Percentiles rank a stretch among this genome's conserved stretches.
Conservation (phyloP, 1,139 yeast genomes). For the Saccharomycopsis hybrid region DNA sequence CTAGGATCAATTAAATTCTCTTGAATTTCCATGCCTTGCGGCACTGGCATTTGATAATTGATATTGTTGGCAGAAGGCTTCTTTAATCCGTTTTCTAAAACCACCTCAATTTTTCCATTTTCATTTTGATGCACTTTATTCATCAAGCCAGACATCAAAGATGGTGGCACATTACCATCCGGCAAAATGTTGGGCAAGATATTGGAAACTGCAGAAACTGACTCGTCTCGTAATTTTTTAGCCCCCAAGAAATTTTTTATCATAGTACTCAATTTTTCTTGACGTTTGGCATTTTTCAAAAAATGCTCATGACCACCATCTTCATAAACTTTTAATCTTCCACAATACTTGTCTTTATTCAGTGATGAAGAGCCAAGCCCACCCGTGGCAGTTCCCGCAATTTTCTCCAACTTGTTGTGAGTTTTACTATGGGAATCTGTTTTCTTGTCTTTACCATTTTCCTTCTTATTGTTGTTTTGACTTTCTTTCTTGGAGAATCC, state of each 20-base stretch:
- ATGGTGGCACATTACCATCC: slow-evolving; percentile 48
- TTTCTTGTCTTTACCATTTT: neutral
- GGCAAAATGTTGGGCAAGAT: slow-evolving; percentile 31
- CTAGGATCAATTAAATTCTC: slow-evolving; percentile 19
- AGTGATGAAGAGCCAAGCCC: slow-evolving; percentile 1
- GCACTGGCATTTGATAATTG: neutral
- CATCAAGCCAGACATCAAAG: slow-evolving; percentile 78
- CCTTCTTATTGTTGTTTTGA: neutral
- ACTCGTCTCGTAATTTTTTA: slow-evolving; percentile 72
- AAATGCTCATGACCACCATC: slow-evolving; percentile 77
- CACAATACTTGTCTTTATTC: slow-evolving; percentile 18
- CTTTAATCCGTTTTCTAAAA: slow-evolving; percentile 23
- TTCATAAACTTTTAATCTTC: slow-evolving; percentile 48
- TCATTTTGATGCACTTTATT: slow-evolving; percentile 42
- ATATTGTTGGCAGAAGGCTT: neutral
- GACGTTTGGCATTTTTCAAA: slow-evolving; percentile 70
- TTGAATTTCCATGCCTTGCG: slow-evolving; percentile 6
- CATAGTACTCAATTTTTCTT: slow-evolving; percentile 83
- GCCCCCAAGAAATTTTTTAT: slow-evolving; percentile 80
- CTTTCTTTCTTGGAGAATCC: neutral
- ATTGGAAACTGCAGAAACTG: slow-evolving; percentile 80
- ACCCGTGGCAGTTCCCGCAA: neutral
- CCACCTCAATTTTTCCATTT: slow-evolving; percentile 29
- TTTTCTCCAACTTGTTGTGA: neutral
- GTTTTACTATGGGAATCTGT: neutral